phyloP scores from a whole-genome alignment of 306 rosid species.

The Cicer judaicum region DNA sequence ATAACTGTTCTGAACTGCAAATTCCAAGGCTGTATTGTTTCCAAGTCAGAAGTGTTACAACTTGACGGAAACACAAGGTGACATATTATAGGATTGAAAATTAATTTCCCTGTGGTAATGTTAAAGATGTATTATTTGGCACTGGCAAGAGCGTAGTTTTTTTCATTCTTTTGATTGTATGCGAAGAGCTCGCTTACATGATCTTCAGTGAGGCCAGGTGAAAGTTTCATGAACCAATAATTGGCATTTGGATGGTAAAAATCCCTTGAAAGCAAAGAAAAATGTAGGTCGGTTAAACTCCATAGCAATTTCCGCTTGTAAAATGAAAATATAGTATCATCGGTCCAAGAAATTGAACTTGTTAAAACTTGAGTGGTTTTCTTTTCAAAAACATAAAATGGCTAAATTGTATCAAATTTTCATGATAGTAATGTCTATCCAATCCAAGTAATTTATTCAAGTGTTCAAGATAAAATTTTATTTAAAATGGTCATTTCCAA shows the following conservation, averaged over 20 bases:
- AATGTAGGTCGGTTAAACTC: too few species aligned
- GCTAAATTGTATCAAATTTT: not conserved
- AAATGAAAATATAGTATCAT: too few species aligned
- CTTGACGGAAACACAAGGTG: conserved; percentile 22
- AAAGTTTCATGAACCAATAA: conserved; percentile 14
- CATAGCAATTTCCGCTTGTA: too few species aligned
- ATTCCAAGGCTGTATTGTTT: conserved; percentile 21
- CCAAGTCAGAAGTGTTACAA: conserved; percentile 14
- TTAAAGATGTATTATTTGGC: conserved; percentile 36
- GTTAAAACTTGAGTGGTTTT: too few species aligned
- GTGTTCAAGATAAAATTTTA: not conserved
- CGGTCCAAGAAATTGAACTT: too few species aligned
- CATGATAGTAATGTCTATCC: not conserved
- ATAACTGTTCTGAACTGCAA: not conserved
- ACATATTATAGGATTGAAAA: not conserved
- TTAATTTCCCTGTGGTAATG: conserved; percentile 29
- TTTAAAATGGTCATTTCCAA: not conserved
- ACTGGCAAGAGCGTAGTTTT: not conserved
- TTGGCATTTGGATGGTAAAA: not conserved
- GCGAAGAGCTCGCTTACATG: conserved; percentile 14
- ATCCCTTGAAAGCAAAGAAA: not conserved
- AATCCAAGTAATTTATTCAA: not conserved
- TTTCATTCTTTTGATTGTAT: not conserved
- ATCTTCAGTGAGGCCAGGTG: conserved; percentile 18
- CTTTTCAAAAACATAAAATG: not conserved